Base-by-base conservation (phyloP, 23 red algal species). In the Agarophyton chilense region DNA sequence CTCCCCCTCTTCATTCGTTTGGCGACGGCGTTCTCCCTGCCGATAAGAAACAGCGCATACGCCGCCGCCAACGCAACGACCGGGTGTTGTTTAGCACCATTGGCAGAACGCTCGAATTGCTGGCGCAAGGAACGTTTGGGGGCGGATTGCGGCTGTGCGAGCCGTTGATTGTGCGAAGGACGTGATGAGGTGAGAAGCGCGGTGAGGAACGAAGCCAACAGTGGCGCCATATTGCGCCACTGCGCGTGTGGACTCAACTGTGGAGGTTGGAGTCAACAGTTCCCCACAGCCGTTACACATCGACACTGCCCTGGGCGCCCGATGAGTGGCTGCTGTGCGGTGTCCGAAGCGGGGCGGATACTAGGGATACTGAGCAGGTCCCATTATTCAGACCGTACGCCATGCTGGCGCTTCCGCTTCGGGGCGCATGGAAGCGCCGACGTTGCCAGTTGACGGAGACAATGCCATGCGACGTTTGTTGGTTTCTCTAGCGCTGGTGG, bases 31-130 rank as follows among this genome's bases (percentile, higher is more conserved):
- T 49, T 51, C 32, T 41, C 55, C 32, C 85, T 47, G 34, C 52
- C 78, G 33, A 78, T 52, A 24, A 78, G 66, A 5, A 84, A 84
- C 26, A 83, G 79, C 10, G 79, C 81, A 21, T 84, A 92, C 4
- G 79, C 79, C 6, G 56, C 53, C 25, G 79, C 47, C 47, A 83
- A n/a, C 34, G 78, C 67, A 4, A 68, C 68, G n/a, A 46, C 35
- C 2, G 76, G 78, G 21, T 72, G 88, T 36, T 80, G 76, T 10
- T 82, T n/a, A 12, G 54, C 32, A 71, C 19, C 60, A 33, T 72
- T 2, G 1, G 17, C 65, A 24, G 65, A 19, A 43, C 40, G 40
- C 10, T 43, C 16, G 13, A 28, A 33, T 18, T 72, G 22, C 12
- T 32, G 38, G 21, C 4, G 38, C 1, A 32, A 2, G 28, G 12